Evolutionary conservation across 257 asterid species (phyloP).

Genomic region (Phtheirospermum japonicum): DNA sequence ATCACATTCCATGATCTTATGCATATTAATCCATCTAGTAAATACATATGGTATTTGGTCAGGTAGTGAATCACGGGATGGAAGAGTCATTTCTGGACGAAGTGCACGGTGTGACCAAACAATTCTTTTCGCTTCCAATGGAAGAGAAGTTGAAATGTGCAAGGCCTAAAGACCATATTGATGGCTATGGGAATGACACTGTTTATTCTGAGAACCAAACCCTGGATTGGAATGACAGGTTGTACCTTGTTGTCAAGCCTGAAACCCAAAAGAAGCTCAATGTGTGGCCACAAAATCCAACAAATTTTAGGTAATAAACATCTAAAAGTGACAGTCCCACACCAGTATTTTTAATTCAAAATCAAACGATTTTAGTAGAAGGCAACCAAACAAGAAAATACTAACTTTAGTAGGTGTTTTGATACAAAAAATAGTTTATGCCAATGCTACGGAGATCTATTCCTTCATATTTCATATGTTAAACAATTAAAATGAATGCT

Average conservation of each 20-base stretch:
- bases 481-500: no score
- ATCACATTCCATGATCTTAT: no score
- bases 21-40: no score
- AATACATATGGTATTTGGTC: background rate
- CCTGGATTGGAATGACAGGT: conserved; percentile 34
- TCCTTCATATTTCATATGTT: no score
- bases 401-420: no score
- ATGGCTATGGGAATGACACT: conserved; percentile 41
- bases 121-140: conserved; percentile 40
- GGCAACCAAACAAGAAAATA: no score
- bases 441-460: no score
- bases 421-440: no score
- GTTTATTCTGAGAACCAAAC: conserved; percentile 28
- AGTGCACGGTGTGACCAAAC: conserved; percentile 25
- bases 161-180: conserved; percentile 28
- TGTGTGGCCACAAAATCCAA: conserved; percentile 42
- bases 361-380: no score
- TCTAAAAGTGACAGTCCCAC: no score
- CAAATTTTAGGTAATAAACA: conserved; percentile 33
- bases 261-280: conserved; percentile 28
- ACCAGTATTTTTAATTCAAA: no score
- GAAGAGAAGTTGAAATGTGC: conserved; percentile 41
- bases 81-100: conserved; percentile 33
- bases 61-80: conserved; percentile 41
- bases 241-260: conserved; percentile 34